phyloP scores from a whole-genome alignment of 164 flowering plant species.

The Nelumbo lutea region DNA sequence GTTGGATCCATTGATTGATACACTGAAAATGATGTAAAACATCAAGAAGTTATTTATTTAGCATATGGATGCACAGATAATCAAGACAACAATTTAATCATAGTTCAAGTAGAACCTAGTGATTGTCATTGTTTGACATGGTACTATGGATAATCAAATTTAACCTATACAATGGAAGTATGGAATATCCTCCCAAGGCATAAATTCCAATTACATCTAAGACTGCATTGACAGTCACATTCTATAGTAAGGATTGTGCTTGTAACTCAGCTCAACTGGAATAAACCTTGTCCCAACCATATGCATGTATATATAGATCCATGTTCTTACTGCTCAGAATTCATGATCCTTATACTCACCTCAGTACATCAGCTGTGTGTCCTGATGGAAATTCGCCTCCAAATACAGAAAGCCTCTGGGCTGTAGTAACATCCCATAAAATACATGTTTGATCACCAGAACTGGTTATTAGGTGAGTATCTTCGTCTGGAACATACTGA shows the following conservation, averaged over 20 bases:
- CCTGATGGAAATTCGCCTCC: conserved; percentile 99
- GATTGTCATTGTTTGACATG: no score
- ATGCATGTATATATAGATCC: background rate
- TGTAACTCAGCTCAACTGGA: no score
- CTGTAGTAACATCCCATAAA: conserved; percentile 94
- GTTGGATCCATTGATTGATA: conserved; percentile 75
- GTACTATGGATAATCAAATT: no score
- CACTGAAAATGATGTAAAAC: conserved; percentile 34
- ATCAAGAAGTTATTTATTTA: background rate
- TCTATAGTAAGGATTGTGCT: no score
- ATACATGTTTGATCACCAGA: conserved; percentile 97
- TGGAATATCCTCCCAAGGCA: no score
- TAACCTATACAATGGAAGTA: no score
- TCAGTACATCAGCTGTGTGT: conserved; percentile 85
- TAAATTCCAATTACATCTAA: no score
- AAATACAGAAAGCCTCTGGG: conserved; percentile 84
- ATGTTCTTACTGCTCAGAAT: background rate
- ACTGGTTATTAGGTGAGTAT: conserved; percentile 77
- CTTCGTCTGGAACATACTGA: conserved; percentile 91
- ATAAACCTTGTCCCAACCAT: no score
- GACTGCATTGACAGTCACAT: no score
- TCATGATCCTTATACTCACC: conserved; percentile 35
- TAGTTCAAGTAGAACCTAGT: background rate
- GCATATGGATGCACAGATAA: background rate
- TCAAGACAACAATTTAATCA: background rate